These are phyloP conservation scores for Astrothelium macrocarpum DNA, from an alignment of 495 filamentous ascomycete genomes.

Conservation along the genomic window DNA sequence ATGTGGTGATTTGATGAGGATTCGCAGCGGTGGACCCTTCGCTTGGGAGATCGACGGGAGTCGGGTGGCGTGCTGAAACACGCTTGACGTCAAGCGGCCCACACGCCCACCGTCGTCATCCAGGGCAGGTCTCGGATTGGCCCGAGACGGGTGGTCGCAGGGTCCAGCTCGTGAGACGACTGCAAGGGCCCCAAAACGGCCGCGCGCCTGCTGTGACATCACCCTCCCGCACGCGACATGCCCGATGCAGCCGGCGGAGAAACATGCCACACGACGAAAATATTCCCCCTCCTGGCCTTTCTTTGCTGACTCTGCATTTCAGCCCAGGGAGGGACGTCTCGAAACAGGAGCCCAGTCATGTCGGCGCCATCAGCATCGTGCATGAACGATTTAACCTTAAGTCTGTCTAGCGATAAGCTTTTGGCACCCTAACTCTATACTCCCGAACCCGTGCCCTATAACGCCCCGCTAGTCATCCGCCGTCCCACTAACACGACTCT, in stretches of 20 bases:
- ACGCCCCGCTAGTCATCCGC: not conserved
- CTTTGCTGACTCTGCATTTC: no score
- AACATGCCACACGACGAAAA: no score
- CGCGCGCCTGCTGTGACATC: conserved; percentile 6
- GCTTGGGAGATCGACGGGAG: not conserved
- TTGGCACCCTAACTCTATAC: no score
- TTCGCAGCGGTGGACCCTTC: not conserved
- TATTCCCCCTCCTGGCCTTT: not conserved
- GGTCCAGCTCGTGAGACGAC: not conserved
- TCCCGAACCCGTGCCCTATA: no score
- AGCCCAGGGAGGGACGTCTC: not conserved
- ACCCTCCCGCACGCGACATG: not conserved
- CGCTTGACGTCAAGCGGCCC: not conserved
- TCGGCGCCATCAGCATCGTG: not conserved
- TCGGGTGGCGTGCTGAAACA: not conserved
- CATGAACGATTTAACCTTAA: not conserved
- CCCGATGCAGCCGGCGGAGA: no score
- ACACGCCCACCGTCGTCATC: no score
- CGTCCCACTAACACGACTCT: not conserved
- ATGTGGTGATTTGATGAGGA: not conserved
- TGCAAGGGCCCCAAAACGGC: not conserved
- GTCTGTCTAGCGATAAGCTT: not conserved
- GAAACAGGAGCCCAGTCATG: not conserved
- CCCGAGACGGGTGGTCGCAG: not conserved
- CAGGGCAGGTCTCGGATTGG: conserved; percentile 1